Conservation (phyloP, 495 filamentous ascomycete genomes). For the Choiromyces venosus region DNA sequence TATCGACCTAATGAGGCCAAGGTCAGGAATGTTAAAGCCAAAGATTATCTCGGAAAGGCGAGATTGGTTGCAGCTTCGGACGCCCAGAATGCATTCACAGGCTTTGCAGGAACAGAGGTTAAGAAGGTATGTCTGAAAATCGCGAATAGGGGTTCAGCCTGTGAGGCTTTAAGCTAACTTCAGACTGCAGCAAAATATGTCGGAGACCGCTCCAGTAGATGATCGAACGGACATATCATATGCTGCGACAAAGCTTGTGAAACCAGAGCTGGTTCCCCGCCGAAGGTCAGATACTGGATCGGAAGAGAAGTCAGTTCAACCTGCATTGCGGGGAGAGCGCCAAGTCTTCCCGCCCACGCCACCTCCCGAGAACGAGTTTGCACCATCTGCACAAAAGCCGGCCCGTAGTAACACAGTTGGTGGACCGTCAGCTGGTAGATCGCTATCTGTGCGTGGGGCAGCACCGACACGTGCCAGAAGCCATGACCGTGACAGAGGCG, state of each 20-base stretch:
- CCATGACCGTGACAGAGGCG: conserved; percentile 37
- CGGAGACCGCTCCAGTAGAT: conserved; percentile 50
- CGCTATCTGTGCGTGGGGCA: conserved; percentile 26
- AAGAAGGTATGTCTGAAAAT: conserved; percentile 51
- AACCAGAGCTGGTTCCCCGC: conserved; percentile 64
- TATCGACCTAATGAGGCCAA: conserved; percentile 97
- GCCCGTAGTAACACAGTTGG: conserved; percentile 38
- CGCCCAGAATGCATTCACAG: conserved; percentile 65
- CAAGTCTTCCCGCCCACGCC: conserved; percentile 94
- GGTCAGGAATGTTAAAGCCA: conserved; percentile 93
- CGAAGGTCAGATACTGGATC: conserved; percentile 31
- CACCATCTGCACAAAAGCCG: conserved; percentile 29
- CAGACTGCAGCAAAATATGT: conserved; percentile 31
- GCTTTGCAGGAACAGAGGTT: conserved; percentile 68
- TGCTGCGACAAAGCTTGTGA: conserved; percentile 84
- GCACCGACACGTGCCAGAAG: conserved; percentile 22
- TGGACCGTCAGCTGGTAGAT: conserved; percentile 44
- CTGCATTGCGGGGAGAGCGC: conserved; percentile 49
- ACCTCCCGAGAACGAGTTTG: conserved; percentile 72
- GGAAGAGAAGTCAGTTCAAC: conserved; percentile 13
- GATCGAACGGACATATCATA: conserved; percentile 84
- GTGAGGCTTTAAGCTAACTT: conserved; percentile 13
- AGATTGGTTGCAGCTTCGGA: conserved; percentile 90
- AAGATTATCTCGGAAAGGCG: conserved; percentile 94
- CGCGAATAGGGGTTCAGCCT: neutral